Evolutionary conservation across 495 filamentous ascomycete genomes (phyloP).

Genomic region (Annulohypoxylon moriforme): DNA sequence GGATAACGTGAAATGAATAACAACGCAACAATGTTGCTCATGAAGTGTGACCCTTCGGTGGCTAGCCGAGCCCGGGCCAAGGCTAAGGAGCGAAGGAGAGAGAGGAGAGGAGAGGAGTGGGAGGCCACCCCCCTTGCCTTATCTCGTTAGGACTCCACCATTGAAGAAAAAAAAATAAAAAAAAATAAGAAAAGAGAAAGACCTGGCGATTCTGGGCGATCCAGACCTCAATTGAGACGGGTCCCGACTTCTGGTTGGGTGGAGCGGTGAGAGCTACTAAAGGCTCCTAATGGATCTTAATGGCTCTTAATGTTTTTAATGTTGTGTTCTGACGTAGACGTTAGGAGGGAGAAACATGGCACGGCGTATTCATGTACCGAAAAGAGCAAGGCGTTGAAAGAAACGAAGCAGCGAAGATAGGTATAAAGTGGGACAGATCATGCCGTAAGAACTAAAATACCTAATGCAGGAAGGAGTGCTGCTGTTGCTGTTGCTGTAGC

Average conservation of each 20-base stretch:
- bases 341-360: conserved; percentile 13
- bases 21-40: conserved; percentile 34
- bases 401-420: conserved; percentile 3
- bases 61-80: conserved; percentile 30
- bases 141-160: conserved; percentile 40
- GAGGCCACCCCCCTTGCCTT: conserved; percentile 27
- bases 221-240: conserved; percentile 43
- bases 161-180: conserved; percentile 30
- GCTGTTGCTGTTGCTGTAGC: too few relatives aligned
- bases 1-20: conserved; percentile 42
- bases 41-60: conserved; percentile 38
- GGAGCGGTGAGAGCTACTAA: conserved; percentile 39
- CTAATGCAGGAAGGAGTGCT: background rate
- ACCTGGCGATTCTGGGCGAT: conserved; percentile 38
- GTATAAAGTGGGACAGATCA: conserved; percentile 38
- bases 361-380: background rate
- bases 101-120: conserved; percentile 1
- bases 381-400: conserved; percentile 3
- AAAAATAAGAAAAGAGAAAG: conserved; percentile 33
- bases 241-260: conserved; percentile 36
- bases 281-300: conserved; percentile 28
- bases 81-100: background rate
- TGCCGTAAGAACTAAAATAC: conserved; percentile 40
- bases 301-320: conserved; percentile 22
- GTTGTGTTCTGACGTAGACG: conserved; percentile 43